Evolutionary conservation across 306 rosid species (phyloP).

Genomic region (Albizia julibrissin): DNA sequence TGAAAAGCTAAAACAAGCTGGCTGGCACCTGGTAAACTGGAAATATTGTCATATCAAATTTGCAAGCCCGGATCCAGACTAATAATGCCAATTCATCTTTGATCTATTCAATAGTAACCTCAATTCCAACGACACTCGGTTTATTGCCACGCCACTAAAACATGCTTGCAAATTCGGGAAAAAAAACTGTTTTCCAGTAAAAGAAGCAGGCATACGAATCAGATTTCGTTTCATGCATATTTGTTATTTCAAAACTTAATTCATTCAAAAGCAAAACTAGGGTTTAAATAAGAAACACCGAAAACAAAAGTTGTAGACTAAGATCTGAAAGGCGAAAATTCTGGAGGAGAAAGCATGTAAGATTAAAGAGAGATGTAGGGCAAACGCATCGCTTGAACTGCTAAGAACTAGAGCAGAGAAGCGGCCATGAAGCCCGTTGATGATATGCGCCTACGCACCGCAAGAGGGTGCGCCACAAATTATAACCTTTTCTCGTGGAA

Average conservation of each 20-base stretch:
- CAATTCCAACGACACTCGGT: neutral
- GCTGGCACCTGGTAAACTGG: neutral
- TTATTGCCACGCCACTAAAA: no score
- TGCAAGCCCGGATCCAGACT: neutral
- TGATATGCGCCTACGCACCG: conserved; percentile 43
- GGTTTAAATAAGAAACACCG: neutral
- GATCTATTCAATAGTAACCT: neutral
- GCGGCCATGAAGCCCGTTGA: conserved; percentile 33
- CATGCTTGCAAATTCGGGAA: no score
- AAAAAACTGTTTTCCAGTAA: no score
- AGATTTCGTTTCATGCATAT: no score
- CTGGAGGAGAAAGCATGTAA: neutral
- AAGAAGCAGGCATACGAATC: neutral
- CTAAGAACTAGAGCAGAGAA: conserved; percentile 34
- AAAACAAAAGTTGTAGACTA: neutral
- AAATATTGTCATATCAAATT: neutral
- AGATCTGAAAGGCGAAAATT: neutral
- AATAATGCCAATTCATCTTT: neutral
- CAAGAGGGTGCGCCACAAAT: conserved; percentile 42
- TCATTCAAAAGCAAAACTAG: neutral
- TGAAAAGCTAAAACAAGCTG: no score
- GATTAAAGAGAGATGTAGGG: conserved; percentile 8
- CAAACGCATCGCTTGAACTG: conserved; percentile 35
- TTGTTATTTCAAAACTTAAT: neutral
- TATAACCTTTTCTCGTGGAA: conserved; percentile 43